Conservation (phyloP, 257 asterid species). For the Ballota nigra region DNA sequence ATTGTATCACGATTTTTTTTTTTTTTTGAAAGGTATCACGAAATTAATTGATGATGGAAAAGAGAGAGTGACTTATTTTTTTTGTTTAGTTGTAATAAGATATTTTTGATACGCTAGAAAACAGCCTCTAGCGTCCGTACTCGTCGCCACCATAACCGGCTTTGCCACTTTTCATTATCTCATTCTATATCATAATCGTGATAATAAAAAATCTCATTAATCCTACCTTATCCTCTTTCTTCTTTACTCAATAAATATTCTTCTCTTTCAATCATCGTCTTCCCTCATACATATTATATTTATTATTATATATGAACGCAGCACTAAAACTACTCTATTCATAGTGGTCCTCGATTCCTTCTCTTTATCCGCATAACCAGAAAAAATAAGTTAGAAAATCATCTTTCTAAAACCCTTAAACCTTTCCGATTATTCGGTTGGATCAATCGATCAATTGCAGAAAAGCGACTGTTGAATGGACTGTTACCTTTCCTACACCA, state of each 20-base stretch:
- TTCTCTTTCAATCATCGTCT: not conserved
- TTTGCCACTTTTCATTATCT: constrained; percentile 9
- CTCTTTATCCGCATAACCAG: not conserved
- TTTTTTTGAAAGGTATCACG: too few relatives aligned
- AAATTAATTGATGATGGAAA: too few relatives aligned
- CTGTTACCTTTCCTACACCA: constrained; percentile 41
- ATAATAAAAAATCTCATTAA: not conserved
- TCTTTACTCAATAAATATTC: not conserved
- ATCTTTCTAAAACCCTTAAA: not conserved
- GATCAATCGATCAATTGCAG: not conserved
- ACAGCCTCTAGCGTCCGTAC: constrained; percentile 16
- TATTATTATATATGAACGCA: not conserved
- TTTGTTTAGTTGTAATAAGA: not conserved
- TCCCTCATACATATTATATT: not conserved
- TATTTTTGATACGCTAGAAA: constrained; percentile 4
- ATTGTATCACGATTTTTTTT: too few relatives aligned
- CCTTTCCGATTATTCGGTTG: not conserved
- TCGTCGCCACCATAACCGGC: constrained; percentile 7
- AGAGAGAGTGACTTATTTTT: too few relatives aligned
- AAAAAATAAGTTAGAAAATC: not conserved
- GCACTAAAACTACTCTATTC: not conserved
- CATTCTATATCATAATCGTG: not conserved
- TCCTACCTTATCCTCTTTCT: constrained; percentile 26
- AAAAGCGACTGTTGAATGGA: constrained; percentile 56
- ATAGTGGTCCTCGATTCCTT: not conserved